phyloP scores from a whole-genome alignment of 768 basidiomycete genomes.

The Lactarius deliciosus region DNA sequence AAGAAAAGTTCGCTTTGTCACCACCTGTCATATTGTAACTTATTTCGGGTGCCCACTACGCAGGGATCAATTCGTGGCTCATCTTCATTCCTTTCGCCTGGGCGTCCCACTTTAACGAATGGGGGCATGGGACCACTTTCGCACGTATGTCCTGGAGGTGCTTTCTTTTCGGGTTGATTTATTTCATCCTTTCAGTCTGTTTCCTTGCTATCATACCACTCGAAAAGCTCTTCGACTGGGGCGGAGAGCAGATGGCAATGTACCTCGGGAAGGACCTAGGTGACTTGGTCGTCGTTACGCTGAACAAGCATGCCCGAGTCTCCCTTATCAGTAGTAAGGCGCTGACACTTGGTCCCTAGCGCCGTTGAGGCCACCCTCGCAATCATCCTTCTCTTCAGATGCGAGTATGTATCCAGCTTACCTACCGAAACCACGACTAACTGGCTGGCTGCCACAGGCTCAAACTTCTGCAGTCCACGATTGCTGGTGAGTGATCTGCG shows the following conservation, averaged over 20 bases:
- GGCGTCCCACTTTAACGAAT: slow-evolving; percentile 33
- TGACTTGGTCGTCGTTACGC: slow-evolving; percentile 61
- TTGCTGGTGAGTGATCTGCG: slow-evolving; percentile 47
- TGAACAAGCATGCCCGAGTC: slow-evolving; percentile 56
- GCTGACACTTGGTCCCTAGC: slow-evolving; percentile 37
- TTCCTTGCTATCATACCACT: slow-evolving; percentile 67
- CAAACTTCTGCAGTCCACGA: slow-evolving; percentile 64
- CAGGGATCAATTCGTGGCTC: slow-evolving; percentile 32
- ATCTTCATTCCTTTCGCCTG: slow-evolving; percentile 34
- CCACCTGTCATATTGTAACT: background rate
- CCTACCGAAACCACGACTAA: background rate
- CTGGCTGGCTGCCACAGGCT: slow-evolving; percentile 41
- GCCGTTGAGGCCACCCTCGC: slow-evolving; percentile 71
- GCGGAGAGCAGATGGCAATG: slow-evolving; percentile 53
- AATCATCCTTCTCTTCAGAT: slow-evolving; percentile 62
- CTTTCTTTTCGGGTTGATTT: background rate
- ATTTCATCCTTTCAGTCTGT: slow-evolving; percentile 43
- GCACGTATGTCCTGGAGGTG: slow-evolving; percentile 27
- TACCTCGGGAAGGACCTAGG: slow-evolving; percentile 61
- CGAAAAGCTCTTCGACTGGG: slow-evolving; percentile 65
- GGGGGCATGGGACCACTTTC: slow-evolving; percentile 28
- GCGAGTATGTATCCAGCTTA: slow-evolving; percentile 55
- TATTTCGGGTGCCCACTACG: background rate
- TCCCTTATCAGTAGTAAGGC: background rate
- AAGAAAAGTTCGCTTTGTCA: background rate